Evolutionary conservation across 1,139 yeast species (phyloP).

Genomic region (Barnettozyma hawaiiensis): DNA sequence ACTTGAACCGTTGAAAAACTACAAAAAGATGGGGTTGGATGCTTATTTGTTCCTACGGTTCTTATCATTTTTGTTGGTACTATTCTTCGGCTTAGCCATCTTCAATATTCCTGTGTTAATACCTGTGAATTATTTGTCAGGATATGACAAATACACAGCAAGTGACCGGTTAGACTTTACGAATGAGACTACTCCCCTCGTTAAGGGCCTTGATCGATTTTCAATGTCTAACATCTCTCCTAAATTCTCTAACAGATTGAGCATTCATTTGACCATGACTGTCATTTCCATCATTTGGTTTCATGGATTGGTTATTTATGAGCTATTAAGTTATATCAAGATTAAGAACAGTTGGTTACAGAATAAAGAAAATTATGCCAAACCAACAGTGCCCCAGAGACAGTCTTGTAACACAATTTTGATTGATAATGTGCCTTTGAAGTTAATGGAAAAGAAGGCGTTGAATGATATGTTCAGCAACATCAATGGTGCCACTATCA

Average conservation of each 20-base stretch:
- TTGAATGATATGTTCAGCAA: slow-evolving; percentile 30
- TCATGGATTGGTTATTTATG: slow-evolving; percentile 47
- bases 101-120: slow-evolving; percentile 48
- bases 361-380: slow-evolving; percentile 28
- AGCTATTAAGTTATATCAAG: slow-evolving; percentile 42
- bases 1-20: slow-evolving; percentile 37
- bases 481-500: slow-evolving; percentile 28
- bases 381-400: slow-evolving; percentile 26
- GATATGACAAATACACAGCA: slow-evolving; percentile 27
- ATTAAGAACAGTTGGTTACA: slow-evolving; percentile 36
- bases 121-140: slow-evolving; percentile 49
- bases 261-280: slow-evolving; percentile 51
- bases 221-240: slow-evolving; percentile 59
- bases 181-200: slow-evolving; percentile 26
- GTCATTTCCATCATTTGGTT: slow-evolving; percentile 46
- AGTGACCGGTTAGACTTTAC: slow-evolving; percentile 17
- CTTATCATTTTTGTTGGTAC: slow-evolving; percentile 40
- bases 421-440: slow-evolving; percentile 44
- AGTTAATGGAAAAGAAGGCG: slow-evolving; percentile 31
- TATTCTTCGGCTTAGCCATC: slow-evolving; percentile 45
- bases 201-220: slow-evolving; percentile 50
- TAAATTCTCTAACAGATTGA: slow-evolving; percentile 38
- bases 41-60: slow-evolving; percentile 58
- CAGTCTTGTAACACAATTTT: slow-evolving; percentile 38
- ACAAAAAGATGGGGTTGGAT: slow-evolving; percentile 52